Evolutionary conservation across 208 protist genomes (phyloP), one percentile per base, ranked within the genome.

Genomic region (Phytomonas francai): DNA sequence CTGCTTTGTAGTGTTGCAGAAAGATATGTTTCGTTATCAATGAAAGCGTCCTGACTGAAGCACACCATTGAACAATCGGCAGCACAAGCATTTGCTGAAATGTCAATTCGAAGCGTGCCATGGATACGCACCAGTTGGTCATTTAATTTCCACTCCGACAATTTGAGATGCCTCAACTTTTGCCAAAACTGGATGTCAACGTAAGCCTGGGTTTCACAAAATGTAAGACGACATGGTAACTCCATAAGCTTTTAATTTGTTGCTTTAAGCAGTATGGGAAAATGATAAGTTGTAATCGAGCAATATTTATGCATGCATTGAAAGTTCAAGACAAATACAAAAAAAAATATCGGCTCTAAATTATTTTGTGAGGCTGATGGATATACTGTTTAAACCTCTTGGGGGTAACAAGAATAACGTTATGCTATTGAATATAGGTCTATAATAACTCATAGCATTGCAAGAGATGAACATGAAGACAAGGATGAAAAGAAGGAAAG

Each of bases 121-220:
- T 19, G 12, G 0, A 86, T 56, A 1, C 74, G 71, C 4, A 80
- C 83, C 11, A 72, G 30, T 6, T 76, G 78, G 70, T 91, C 83
- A 25, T 79, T 57, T 0, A 88, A 72, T 45, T 75, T 69, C 86
- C 86, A 91, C 39, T 70, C 65, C 28, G 75, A 76, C 6, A 91
- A 74, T 65, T 91, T 91, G 4, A 66, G 68, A 3, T 63, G 68
- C 12, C 83, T 77, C 49, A 91, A 71, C 56, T 78, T 66, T 57
- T 88, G 76, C 86, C 86, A 91, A 62, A 87, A 87, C 19, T 71
- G 67, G 12, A 88, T 63, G 22, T 88, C 86, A 36, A 88, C 71
- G 61, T 82, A 83, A 39, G 78, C 63, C 65, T 80, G 74, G 29
- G 74, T 60, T 32, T 75, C 72, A 5, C 64, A 67, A 51, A 83